A percentile compares a stretch with the other conserved stretches of the same genome.
These are phyloP conservation scores for Malassezia restricta DNA, from an alignment of 1,284 basidiomycete genomes.

Conservation along the genomic window DNA sequence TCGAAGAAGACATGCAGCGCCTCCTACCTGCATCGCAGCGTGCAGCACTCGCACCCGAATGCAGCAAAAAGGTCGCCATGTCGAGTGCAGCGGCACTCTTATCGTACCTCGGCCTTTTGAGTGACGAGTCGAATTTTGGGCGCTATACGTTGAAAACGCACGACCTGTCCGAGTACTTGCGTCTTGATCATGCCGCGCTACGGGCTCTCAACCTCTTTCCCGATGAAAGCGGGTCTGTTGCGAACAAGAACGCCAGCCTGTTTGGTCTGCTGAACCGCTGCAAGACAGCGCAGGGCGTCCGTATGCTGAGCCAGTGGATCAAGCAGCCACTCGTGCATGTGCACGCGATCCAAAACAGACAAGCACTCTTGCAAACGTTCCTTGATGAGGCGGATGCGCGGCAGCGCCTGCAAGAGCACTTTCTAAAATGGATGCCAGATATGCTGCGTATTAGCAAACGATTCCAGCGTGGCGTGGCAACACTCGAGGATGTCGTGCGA, in stretches of 20 bases:
- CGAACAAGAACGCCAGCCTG: conserved; percentile 52
- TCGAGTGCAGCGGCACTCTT: conserved; percentile 70
- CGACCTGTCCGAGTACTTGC: conserved; percentile 88
- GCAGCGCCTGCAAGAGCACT: conserved; percentile 65
- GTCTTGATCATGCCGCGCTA: conserved; percentile 83
- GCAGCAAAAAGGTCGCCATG: conserved; percentile 66
- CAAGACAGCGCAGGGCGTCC: conserved; percentile 89
- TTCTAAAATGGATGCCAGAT: conserved; percentile 82
- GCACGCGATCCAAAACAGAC: conserved; percentile 61
- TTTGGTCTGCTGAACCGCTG: conserved; percentile 85
- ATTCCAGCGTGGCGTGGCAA: conserved; percentile 72
- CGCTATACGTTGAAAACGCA: conserved; percentile 72
- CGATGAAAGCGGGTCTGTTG: conserved; percentile 41
- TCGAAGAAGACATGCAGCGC: conserved; percentile 72
- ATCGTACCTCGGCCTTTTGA: conserved; percentile 68
- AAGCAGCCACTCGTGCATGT: conserved; percentile 91
- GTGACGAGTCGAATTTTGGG: conserved; percentile 68
- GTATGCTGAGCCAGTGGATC: conserved; percentile 80
- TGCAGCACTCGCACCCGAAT: conserved; percentile 52
- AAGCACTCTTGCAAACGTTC: conserved; percentile 66
- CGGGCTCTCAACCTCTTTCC: conserved; percentile 80
- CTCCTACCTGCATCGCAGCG: conserved; percentile 51
- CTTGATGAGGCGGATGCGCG: conserved; percentile 66
- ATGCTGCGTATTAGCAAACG: conserved; percentile 83
- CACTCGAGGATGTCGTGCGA: conserved; percentile 86